Base-by-base conservation (phyloP, 1,284 basidiomycete species). In the Fistulina hepatica region DNA sequence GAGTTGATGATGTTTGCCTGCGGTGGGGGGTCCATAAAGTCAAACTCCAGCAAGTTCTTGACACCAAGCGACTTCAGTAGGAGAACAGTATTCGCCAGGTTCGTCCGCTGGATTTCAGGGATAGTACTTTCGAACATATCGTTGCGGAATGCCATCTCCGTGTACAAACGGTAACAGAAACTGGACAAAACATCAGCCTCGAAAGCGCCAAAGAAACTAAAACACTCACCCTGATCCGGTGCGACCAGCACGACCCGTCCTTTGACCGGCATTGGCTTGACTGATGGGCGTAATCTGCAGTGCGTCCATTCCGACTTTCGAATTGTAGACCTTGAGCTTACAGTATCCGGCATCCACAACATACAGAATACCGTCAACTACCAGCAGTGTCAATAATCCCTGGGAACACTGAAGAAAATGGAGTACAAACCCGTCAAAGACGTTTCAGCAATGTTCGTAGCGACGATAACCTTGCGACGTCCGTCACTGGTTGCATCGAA, bases 11-110 rank as follows among this genome's bases (percentile, higher is more conserved):
- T 94, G 55, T 94, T 94, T 43, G 85, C 86, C 79, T 93, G 65
- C 64, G 60, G 93, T 9, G 95, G 95, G 7, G 95, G 95, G 58
- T 98, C 95, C 95, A 99, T 98, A 55, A 98, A 99, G 62, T 98
- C 93, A 57, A 98, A 99, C 53, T 97, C 93, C 33, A 99, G 75
- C 34, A 97, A 65, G 54, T 98, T 91, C 62, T 93, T 94, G 40
- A 99, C 95, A 13, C 95, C 95, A 2, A 98, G 66, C 3, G 90
- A 92, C 58, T 97, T 98, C 42, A 98, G 71, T 21, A 97, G 60
- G 17, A 98, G 59, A 1, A 99, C 94, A 0, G 94, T 97, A 59
- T 95, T 98, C 23, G 92, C 93, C 40, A 99, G 62, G 56, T 99
- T 98, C 12, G 94, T 98, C 27, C 95, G 71, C 56, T 98, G 95